Percentiles rank a stretch among this genome's conserved stretches.
Conservation (phyloP, 345 rosid genomes). For the Arabis alpina region DNA sequence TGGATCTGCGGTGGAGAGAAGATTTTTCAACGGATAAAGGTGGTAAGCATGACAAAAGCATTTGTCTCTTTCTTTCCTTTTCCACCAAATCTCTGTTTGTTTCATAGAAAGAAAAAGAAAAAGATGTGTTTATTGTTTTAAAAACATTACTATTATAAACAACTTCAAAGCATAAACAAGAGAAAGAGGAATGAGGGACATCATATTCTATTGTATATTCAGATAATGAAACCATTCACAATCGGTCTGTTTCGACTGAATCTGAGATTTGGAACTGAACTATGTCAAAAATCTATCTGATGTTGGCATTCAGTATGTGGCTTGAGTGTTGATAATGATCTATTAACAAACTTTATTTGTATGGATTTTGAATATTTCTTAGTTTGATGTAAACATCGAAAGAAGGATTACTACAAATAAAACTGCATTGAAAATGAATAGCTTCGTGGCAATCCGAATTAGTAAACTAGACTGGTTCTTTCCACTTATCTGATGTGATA, state of each 20-base stretch:
- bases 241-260: slow-evolving; percentile 3
- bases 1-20: slow-evolving; percentile 35
- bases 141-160: neutral
- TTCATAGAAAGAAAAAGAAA: neutral
- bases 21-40: slow-evolving; percentile 37
- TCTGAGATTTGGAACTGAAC: neutral
- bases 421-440: slow-evolving; percentile 4
- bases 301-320: slow-evolving; percentile 25
- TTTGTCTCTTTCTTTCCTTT: slow-evolving; percentile 35
- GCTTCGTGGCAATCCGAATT: slow-evolving; percentile 19
- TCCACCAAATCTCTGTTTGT: slow-evolving; percentile 30
- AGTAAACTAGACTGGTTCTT: slow-evolving; percentile 41
- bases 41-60: slow-evolving; percentile 43
- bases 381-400: slow-evolving; percentile 14
- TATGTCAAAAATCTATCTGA: neutral
- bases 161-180: neutral
- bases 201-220: neutral
- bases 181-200: slow-evolving; percentile 10
- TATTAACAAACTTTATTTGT: neutral
- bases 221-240: slow-evolving; percentile 1
- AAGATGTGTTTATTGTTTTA: neutral
- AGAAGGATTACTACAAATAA: slow-evolving; percentile 6
- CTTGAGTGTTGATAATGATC: slow-evolving; percentile 6
- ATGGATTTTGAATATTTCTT: slow-evolving; percentile 24
- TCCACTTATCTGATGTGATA: slow-evolving; percentile 33